Base-by-base conservation (phyloP, 2,329 filamentous ascomycete genomes). In the Ophiosphaerella korrae region DNA sequence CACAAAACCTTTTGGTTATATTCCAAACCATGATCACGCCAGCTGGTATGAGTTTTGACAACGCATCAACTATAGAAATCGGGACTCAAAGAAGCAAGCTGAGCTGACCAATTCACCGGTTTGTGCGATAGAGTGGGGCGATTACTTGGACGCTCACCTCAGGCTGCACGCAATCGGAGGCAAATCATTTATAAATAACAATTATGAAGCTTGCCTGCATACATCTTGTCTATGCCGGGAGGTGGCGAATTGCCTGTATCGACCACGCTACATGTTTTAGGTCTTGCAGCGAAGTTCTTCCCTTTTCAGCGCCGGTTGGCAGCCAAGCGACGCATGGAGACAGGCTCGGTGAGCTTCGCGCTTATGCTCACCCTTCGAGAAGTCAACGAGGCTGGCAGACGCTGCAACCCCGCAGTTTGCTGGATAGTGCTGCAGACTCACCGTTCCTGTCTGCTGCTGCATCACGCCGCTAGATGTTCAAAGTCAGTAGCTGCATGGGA, bases 331-430 rank as follows among this genome's bases (percentile, higher is more conserved):
- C 7, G 13, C 13, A 35, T 42, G 35, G 26, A 14, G 38, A 26
- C 40, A 16, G 21, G 41, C 18, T 42, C 40, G 35, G 35, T 58
- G 50, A 57, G 55, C 48, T 38, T 24, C 14, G 26, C 36, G 55
- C 52, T 55, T 46, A 54, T 38, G 48, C 26, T 45, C 34, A 50
- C 51, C 42, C 42, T 46, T 50, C 21, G 37, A 45, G 47, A 47
- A 47, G 31, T 32, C 48, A 45, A 60, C 52, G 50, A 52, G 46
- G 34, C 43, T 23, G 45, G 55, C 49, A 59, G 53, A 51, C 49
- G 58, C 56, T 48, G 52, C 32, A 18, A 60, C 56, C 56, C 56
- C 58, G 55, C 58, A 60, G 40, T 47, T 43, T 37, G 50, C 46
- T 41, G 50, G 40, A 16, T 29, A 29, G 26, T 29, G 46, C 52